A percentile compares a stretch with the other conserved stretches of the same genome.
These are phyloP conservation scores for Quercus ilex DNA, from an alignment of 306 rosid genomes.

Conservation along the genomic window DNA sequence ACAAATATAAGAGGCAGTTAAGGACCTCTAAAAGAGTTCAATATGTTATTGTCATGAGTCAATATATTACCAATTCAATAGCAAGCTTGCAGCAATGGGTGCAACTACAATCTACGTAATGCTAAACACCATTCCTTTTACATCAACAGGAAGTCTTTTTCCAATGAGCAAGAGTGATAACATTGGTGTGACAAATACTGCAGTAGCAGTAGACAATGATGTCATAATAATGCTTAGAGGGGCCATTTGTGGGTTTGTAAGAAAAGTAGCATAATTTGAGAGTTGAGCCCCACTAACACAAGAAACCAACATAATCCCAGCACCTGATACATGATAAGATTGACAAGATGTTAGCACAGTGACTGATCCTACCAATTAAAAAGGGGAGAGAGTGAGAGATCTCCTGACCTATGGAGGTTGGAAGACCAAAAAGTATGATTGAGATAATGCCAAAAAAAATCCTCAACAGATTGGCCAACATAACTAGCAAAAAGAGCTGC, in stretches of 20 bases:
- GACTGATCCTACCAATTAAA: background rate
- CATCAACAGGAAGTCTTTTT: conserved; percentile 89
- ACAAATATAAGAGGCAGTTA: conserved; percentile 14
- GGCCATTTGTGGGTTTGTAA: conserved; percentile 83
- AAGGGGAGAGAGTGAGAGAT: background rate
- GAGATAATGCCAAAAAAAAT: conserved; percentile 65
- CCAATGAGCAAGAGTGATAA: conserved; percentile 84
- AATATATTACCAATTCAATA: conserved; percentile 64
- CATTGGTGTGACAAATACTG: conserved; percentile 79
- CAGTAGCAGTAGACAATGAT: conserved; percentile 88
- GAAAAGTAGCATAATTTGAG: conserved; percentile 86
- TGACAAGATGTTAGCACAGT: conserved; percentile 28
- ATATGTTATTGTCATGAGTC: conserved; percentile 2
- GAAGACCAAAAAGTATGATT: conserved; percentile 60
- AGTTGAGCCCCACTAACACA: conserved; percentile 99
- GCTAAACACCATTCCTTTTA: conserved; percentile 93
- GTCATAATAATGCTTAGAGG: conserved; percentile 96
- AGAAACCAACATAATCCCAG: conserved; percentile 85
- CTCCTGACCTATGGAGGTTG: conserved; percentile 69
- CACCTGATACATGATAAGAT: conserved; percentile 55
- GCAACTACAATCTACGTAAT: conserved; percentile 82
- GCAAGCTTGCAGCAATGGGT: conserved; percentile 79
- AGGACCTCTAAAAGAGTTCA: conserved; percentile 10
- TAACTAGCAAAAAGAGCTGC: conserved; percentile 72
- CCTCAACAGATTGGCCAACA: conserved; percentile 77